Percentiles rank a stretch among this genome's conserved stretches.
phyloP scores from a whole-genome alignment of 305 asterid genomes.

The Lippia alba region DNA sequence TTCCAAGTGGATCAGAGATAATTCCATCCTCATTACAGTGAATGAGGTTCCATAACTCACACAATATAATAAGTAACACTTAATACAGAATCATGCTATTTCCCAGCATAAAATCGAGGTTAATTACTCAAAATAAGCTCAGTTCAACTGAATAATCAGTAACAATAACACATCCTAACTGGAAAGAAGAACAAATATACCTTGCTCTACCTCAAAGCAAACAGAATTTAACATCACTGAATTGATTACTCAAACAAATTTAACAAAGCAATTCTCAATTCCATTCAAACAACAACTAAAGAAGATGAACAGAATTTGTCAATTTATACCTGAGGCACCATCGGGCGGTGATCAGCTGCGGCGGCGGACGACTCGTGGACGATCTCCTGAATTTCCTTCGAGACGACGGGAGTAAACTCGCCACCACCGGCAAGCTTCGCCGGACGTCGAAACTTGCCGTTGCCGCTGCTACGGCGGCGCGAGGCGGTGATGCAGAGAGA shows the following conservation, averaged over 20 bases:
- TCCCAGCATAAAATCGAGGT: background rate
- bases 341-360: conserved; percentile 64
- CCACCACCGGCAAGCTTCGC: conserved; percentile 37
- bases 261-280: background rate
- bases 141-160: background rate
- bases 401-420: conserved; percentile 63
- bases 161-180: background rate
- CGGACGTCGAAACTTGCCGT: conserved; percentile 47
- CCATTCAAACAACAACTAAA: background rate
- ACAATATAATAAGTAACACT: background rate
- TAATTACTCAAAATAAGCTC: conserved; percentile 20
- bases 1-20: conserved; percentile 6
- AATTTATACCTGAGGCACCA: conserved; percentile 54
- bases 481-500: conserved; percentile 67
- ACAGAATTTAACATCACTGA: background rate
- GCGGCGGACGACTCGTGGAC: conserved; percentile 48
- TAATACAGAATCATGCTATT: background rate
- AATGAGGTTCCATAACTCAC: background rate
- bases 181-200: conserved; percentile 9
- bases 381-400: conserved; percentile 88
- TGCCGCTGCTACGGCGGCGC: conserved; percentile 51
- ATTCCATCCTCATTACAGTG: conserved; percentile 5
- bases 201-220: conserved; percentile 19
- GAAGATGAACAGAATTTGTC: conserved; percentile 12
- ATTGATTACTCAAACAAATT: background rate